A percentile compares a stretch with the other conserved stretches of the same genome.
phyloP scores from a whole-genome alignment of 805 yeast genomes.

The Nakazawaea wickerhamii region DNA sequence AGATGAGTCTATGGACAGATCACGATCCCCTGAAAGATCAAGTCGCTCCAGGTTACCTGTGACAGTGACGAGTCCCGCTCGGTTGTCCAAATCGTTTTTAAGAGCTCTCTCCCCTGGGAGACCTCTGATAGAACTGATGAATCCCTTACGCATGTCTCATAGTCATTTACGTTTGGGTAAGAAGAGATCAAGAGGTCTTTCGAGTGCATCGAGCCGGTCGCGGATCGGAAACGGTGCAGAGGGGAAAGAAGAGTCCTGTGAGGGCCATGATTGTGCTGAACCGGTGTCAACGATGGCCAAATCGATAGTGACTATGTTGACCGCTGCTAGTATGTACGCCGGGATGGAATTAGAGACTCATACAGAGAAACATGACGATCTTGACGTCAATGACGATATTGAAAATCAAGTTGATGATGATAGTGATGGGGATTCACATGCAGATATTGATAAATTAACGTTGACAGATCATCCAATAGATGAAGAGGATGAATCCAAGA shows the following conservation, averaged over 20 bases:
- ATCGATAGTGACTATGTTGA: constrained; percentile 48
- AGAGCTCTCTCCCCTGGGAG: constrained; percentile 1
- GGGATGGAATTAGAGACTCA: constrained; percentile 23
- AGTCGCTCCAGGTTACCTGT: background rate
- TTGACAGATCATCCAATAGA: constrained; percentile 11
- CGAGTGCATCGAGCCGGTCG: background rate
- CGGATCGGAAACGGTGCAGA: background rate
- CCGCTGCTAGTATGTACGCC: constrained; percentile 52
- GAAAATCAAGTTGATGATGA: constrained; percentile 7
- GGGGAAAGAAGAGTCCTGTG: background rate
- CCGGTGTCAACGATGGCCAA: constrained; percentile 38
- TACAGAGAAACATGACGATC: constrained; percentile 24
- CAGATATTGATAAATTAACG: background rate
- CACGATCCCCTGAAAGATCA: background rate
- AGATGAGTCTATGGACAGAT: background rate
- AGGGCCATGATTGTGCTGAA: constrained; percentile 6
- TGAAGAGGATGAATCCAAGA: background rate
- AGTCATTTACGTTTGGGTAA: constrained; percentile 1
- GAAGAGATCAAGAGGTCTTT: background rate
- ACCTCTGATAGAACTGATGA: background rate
- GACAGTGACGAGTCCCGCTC: background rate
- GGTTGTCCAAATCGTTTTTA: background rate
- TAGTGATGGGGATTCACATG: constrained; percentile 4
- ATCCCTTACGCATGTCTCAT: background rate
- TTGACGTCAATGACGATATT: constrained; percentile 23